These are phyloP conservation scores for Henningerozyma blattae DNA, from an alignment of 805 yeast genomes.

Conservation along the genomic window DNA sequence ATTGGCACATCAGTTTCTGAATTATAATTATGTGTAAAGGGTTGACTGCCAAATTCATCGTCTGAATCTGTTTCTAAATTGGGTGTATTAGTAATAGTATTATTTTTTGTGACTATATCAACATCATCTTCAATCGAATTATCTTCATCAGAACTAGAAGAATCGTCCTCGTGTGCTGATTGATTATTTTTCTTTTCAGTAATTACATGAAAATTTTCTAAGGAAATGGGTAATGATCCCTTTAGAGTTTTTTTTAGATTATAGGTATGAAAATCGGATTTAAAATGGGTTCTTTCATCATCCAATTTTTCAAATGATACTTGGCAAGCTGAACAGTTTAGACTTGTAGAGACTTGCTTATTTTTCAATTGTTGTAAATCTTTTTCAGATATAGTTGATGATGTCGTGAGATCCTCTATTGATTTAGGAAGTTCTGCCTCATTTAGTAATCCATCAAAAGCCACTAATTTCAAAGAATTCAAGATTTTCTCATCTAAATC, in stretches of 20 bases:
- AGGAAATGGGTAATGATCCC: constrained; percentile 36
- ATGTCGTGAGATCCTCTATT: not conserved
- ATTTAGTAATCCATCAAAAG: constrained; percentile 41
- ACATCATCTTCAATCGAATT: constrained; percentile 33
- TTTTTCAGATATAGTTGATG: constrained; percentile 3
- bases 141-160: not conserved
- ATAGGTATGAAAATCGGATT: constrained; percentile 44
- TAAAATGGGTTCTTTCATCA: constrained; percentile 34
- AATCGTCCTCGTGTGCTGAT: not conserved
- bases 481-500: constrained; percentile 30
- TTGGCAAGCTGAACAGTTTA: constrained; percentile 18
- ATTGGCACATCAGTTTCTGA: constrained; percentile 21
- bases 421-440: constrained; percentile 12
- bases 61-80: constrained; percentile 27
- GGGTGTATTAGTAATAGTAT: constrained; percentile 56
- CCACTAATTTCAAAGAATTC: constrained; percentile 37
- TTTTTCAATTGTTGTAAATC: constrained; percentile 10
- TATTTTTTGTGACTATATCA: too few relatives aligned
- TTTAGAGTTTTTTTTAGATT: constrained; percentile 44
- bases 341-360: constrained; percentile 3
- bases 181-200: not conserved
- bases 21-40: constrained; percentile 5
- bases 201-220: constrained; percentile 42
- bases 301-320: constrained; percentile 8
- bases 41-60: constrained; percentile 10